Conservation (phyloP, 148 eudicot genomes). For the Vaccinium darrowii region DNA sequence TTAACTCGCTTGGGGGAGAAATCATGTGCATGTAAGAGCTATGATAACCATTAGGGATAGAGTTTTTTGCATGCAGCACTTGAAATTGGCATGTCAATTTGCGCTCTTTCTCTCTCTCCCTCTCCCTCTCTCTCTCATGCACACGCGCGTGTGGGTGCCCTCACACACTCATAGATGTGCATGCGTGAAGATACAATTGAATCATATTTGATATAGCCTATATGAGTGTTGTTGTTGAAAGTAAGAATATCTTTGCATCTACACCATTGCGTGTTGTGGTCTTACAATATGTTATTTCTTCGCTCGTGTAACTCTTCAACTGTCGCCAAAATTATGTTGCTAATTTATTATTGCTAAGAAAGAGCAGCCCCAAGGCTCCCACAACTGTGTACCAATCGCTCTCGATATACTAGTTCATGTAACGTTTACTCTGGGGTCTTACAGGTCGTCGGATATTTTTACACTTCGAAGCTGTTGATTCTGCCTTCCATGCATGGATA, state of each 20-base stretch:
- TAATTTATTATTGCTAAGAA: neutral
- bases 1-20: constrained; percentile 3
- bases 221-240: neutral
- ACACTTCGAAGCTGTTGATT: constrained; percentile 96
- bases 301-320: neutral
- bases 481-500: constrained; percentile 88
- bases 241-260: neutral
- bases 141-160: neutral
- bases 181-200: neutral
- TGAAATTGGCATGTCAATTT: neutral
- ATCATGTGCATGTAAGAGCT: constrained; percentile 7
- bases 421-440: constrained; percentile 22
- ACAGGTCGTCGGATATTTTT: constrained; percentile 85
- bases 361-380: neutral
- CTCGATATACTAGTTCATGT: constrained; percentile 11
- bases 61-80: constrained; percentile 2
- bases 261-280: neutral
- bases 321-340: neutral
- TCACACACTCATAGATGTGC: neutral
- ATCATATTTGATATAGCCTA: neutral
- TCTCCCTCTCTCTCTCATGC: neutral
- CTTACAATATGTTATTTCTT: neutral
- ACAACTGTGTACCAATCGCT: neutral
- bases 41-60: neutral
- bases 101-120: neutral